A percentile compares a stretch with the other conserved stretches of the same genome.
Conservation (phyloP, 2,329 filamentous ascomycete species). For the Paecilomyces niveus region DNA sequence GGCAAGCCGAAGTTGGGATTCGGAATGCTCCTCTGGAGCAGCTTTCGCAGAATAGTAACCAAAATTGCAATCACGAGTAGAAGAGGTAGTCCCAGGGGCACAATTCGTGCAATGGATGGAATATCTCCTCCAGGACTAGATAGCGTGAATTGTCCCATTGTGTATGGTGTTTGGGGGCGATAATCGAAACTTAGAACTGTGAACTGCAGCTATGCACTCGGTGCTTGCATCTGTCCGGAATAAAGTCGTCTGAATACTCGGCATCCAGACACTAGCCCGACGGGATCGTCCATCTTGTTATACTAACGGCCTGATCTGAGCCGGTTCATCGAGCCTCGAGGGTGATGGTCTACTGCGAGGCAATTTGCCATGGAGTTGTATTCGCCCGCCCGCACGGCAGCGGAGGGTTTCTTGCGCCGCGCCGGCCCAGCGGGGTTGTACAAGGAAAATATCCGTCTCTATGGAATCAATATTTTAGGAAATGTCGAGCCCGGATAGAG, state of each 20-base stretch:
- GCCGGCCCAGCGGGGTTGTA: neutral
- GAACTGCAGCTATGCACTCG: neutral
- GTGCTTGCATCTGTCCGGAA: neutral
- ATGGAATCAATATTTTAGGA: neutral
- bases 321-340: neutral
- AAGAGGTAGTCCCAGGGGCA: neutral
- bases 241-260: neutral
- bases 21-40: conserved; percentile 2
- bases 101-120: neutral
- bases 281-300: neutral
- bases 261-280: neutral
- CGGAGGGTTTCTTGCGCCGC: neutral
- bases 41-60: neutral
- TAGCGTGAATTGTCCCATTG: neutral
- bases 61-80: neutral
- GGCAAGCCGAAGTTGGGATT: conserved; percentile 6
- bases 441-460: neutral
- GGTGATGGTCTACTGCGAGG: neutral
- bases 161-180: neutral
- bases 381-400: neutral
- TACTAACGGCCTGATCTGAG: neutral
- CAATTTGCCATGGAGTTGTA: neutral
- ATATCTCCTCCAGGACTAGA: neutral
- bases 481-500: neutral
- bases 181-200: neutral